phyloP scores from a whole-genome alignment of 305 asterid genomes.

The Fraxinus angustifolia region DNA sequence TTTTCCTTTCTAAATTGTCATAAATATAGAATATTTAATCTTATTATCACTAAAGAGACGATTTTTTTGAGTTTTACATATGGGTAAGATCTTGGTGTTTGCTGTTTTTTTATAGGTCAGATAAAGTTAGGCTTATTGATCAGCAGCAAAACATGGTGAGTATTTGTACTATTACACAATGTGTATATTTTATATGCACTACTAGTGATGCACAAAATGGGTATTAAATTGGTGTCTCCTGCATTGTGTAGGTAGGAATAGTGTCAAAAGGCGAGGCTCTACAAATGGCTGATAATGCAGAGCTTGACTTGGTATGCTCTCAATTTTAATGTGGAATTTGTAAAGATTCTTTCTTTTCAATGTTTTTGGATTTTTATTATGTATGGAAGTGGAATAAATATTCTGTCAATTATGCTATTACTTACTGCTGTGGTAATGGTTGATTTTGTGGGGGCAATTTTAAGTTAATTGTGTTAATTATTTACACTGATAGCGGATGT shows the following conservation, averaged over 20 bases:
- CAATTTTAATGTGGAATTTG: background rate
- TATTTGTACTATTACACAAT: slow-evolving; percentile 1
- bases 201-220: slow-evolving; percentile 2
- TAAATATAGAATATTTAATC: background rate
- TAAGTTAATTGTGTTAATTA: background rate
- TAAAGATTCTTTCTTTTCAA: background rate
- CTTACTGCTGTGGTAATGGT: background rate
- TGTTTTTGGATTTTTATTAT: background rate
- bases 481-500: background rate
- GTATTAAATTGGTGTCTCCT: slow-evolving; percentile 22
- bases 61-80: slow-evolving; percentile 2
- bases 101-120: slow-evolving; percentile 62
- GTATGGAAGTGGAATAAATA: background rate
- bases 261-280: slow-evolving; percentile 75
- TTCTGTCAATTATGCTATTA: background rate
- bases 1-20: background rate
- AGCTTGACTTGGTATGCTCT: slow-evolving; percentile 82
- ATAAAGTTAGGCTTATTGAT: slow-evolving; percentile 81
- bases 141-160: slow-evolving; percentile 88
- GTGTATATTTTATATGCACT: background rate
- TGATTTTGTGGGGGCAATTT: background rate
- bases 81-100: slow-evolving; percentile 19
- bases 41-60: background rate
- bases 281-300: slow-evolving; percentile 87
- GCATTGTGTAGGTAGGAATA: slow-evolving; percentile 64